Evolutionary conservation across 352 stramenopile species (phyloP), one percentile per base, ranked within the genome.

Genomic region (Plasmopara muralis): DNA sequence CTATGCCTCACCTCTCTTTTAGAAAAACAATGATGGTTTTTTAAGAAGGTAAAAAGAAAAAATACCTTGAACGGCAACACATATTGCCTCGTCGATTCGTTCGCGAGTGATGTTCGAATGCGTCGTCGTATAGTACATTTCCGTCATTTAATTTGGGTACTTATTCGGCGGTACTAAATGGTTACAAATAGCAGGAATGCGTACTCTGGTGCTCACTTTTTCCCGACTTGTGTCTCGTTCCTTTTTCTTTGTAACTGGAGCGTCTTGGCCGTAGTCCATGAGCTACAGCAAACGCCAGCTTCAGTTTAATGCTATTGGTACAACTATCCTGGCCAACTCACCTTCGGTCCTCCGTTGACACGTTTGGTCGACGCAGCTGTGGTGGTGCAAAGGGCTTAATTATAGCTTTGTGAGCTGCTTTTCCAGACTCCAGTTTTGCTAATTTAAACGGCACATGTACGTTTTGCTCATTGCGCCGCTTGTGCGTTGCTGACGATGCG

Each of bases 251-350:
- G 72, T 38, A 71, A 46, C 29, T 55, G 52, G 47, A 90, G 57
- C 12, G 80, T 90, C 47, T 72, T 82, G 16, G 74, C 47, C 4
- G 80, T 86, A 48, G 85, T 90, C 80, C 80, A 90, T 9, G 73
- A 72, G 8, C 75, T 87, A 44, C 10, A 54, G 47, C 16, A 60
- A 41, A 41, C 14, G 7, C 37, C 12, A 41, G 8, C 14, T 2
- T 35, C 10, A 35, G 31, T 35, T 35, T 35, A 1, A 35, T 35
- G 31, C 6, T 35, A 35, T 25, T 3, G 20, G 20, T 25, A 25
- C 20, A 25, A 25, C 20, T 25, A 3, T 25, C 3, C 20, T 25
- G 1, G 3, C 31, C 5, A 35, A 15, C 72, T 41, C 39, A 88
- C 75, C 67, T 70, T 13, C 68, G 35, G 46, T 90, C 80, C 60